Evolutionary conservation across 2,329 filamentous ascomycete genomes (phyloP), one percentile per base, ranked within the genome.

Genomic region (Monosporascus sp.): DNA sequence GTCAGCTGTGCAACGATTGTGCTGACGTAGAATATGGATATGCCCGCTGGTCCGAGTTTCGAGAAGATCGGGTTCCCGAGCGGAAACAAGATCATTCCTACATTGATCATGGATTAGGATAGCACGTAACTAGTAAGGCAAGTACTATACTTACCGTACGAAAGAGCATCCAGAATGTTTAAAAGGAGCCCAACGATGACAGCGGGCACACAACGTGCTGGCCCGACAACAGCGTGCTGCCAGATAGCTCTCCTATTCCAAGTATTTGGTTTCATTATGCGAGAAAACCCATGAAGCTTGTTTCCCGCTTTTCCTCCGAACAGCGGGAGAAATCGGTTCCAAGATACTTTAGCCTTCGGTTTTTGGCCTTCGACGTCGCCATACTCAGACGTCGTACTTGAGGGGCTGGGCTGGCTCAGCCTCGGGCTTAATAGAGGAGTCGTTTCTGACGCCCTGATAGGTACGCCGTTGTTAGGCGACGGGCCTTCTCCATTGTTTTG

Each of bases 1-100:
- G 90, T 88, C 50, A 99, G 71, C 68, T 99, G 94, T 0, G 94
- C 89, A 41, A 97, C 82, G 58, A 99, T 96, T 53, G 92, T 97
- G 77, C 92, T 97, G 61, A 99, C 89, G 69, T 97, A 99, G 74
- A 97, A 99, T 72, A 99, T 97, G 1, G 94, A 96, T 52, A 99
- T 96, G 24, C 94, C 94, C 53, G 96, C 93, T 1, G 93, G 87
- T 2, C 93, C 94, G 7, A 97, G 82, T 57, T 87, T 81, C 27
- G 87, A 83, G 68, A 99, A 99, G 20, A 96, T 81, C 7, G 89
- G 84, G 57, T 89, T 88, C 7, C 93, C 92, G 0, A 99, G 78
- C 0, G 94, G 94, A 60, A 99, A 99, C 14, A 99, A 74, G 64
- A 97, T 96, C 88, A 96, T 94, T 62, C 89, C 84, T 86, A 54